Evolutionary conservation across 2,329 filamentous ascomycete species (phyloP).

Genomic region (Colletotrichum scovillei): DNA sequence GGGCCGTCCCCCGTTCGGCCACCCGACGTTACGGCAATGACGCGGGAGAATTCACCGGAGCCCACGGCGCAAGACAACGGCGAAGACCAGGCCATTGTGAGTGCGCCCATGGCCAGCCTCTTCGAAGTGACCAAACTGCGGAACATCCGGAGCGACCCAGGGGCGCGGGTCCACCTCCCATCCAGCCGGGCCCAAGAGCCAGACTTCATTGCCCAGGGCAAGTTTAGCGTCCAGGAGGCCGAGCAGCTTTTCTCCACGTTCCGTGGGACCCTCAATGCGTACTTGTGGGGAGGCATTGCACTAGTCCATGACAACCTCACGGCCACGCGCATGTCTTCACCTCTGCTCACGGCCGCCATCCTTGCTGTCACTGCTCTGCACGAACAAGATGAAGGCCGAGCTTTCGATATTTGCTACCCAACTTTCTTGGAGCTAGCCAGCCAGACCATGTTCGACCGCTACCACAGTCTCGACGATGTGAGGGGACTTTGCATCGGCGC

Average conservation of each 20-base stretch:
- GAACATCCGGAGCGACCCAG: constrained; percentile 46
- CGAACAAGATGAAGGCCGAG: constrained; percentile 50
- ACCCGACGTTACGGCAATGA: constrained; percentile 44
- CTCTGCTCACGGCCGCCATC: constrained; percentile 45
- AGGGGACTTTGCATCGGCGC: constrained; percentile 71
- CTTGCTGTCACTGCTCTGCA: constrained; percentile 47
- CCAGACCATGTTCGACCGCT: constrained; percentile 65
- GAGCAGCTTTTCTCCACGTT: constrained; percentile 44
- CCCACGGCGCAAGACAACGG: constrained; percentile 35
- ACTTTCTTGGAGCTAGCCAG: constrained; percentile 69
- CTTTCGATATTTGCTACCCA: constrained; percentile 66
- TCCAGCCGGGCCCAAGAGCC: constrained; percentile 34
- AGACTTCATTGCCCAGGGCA: constrained; percentile 45
- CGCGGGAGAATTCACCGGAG: constrained; percentile 46
- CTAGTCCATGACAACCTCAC: constrained; percentile 43
- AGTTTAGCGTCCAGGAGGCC: constrained; percentile 41
- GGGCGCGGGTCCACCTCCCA: constrained; percentile 34
- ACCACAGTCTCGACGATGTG: constrained; percentile 66
- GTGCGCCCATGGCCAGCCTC: constrained; percentile 46
- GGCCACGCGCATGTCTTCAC: constrained; percentile 43
- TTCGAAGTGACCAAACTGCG: constrained; percentile 47
- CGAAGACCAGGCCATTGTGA: constrained; percentile 44
- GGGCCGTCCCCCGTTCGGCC: constrained; percentile 37
- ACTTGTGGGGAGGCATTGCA: constrained; percentile 47
- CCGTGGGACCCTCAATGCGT: constrained; percentile 44